Percentiles rank a stretch among this genome's conserved stretches.
These are phyloP conservation scores for Talaromyces sp. DNA, from an alignment of 2,329 filamentous ascomycete species.

Conservation along the genomic window DNA sequence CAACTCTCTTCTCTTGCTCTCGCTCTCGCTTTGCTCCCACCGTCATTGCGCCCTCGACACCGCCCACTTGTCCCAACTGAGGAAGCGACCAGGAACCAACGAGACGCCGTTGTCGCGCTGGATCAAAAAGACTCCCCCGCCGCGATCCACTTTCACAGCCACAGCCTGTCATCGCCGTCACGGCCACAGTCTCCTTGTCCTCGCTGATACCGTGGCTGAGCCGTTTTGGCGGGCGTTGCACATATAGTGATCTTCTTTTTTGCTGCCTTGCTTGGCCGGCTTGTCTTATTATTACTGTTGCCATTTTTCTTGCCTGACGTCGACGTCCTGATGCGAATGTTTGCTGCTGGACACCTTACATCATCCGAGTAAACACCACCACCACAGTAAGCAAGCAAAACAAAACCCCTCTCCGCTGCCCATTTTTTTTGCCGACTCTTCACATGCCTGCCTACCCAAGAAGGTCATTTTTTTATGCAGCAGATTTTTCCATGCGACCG, in stretches of 20 bases:
- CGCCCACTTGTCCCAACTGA: neutral
- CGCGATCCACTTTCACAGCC: neutral
- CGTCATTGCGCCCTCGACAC: constrained; percentile 2
- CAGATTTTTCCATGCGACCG: neutral
- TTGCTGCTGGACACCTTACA: neutral
- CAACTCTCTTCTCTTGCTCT: neutral
- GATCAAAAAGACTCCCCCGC: neutral
- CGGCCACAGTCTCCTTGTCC: neutral
- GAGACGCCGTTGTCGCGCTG: neutral
- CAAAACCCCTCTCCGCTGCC: neutral
- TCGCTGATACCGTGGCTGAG: neutral
- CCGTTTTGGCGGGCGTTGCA: neutral
- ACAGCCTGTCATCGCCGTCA: neutral
- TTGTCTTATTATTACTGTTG: neutral
- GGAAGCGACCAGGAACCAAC: neutral
- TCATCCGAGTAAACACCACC: neutral
- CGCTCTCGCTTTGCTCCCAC: constrained; percentile 5
- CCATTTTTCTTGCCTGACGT: neutral
- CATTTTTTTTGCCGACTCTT: neutral
- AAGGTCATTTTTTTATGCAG: neutral
- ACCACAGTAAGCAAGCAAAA: neutral
- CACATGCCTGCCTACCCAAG: neutral
- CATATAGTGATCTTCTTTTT: neutral
- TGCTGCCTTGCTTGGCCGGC: neutral
- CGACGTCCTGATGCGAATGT: neutral